Percentiles rank a stretch among this genome's conserved stretches.
phyloP scores from a whole-genome alignment of 805 yeast genomes.

The Teunomyces stri region DNA sequence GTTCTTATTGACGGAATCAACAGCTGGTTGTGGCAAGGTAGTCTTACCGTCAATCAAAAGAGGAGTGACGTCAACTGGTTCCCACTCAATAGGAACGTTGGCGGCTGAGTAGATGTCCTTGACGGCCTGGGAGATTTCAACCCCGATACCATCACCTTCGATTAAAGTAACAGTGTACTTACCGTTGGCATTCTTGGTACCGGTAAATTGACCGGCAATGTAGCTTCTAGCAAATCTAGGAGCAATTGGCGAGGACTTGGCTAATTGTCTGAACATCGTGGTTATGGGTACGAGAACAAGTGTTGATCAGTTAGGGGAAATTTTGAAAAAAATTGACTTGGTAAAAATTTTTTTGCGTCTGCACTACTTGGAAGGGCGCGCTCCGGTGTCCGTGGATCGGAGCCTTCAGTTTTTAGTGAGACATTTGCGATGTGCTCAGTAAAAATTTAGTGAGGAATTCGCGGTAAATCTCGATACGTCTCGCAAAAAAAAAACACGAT shows the following conservation, averaged over 20 bases:
- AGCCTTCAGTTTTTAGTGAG: slow-evolving; percentile 5
- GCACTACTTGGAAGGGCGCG: slow-evolving; percentile 7
- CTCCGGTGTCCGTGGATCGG: slow-evolving; percentile 5
- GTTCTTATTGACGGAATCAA: slow-evolving; percentile 88
- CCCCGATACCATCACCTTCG: slow-evolving; percentile 98
- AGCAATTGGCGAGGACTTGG: slow-evolving; percentile 28
- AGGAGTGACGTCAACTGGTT: slow-evolving; percentile 94
- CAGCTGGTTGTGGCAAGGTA: slow-evolving; percentile 88
- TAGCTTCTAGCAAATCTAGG: slow-evolving; percentile 26
- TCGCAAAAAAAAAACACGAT: neutral
- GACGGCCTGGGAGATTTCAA: slow-evolving; percentile 92
- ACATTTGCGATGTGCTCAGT: slow-evolving; percentile 6
- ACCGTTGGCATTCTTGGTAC: slow-evolving; percentile 68
- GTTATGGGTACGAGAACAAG: slow-evolving; percentile 3
- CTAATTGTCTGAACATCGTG: slow-evolving; percentile 35
- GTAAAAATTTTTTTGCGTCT: slow-evolving; percentile 11
- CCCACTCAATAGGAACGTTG: slow-evolving; percentile 95
- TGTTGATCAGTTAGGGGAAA: slow-evolving; percentile 1
- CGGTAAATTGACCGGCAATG: slow-evolving; percentile 66
- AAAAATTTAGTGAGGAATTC: neutral
- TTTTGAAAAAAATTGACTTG: slow-evolving; percentile 1
- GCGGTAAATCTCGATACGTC: neutral
- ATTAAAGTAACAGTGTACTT: slow-evolving; percentile 91
- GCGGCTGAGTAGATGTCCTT: slow-evolving; percentile 93
- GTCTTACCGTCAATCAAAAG: slow-evolving; percentile 88